phyloP scores from a whole-genome alignment of 2,329 filamentous ascomycete species.

The Venturia aucupariae region DNA sequence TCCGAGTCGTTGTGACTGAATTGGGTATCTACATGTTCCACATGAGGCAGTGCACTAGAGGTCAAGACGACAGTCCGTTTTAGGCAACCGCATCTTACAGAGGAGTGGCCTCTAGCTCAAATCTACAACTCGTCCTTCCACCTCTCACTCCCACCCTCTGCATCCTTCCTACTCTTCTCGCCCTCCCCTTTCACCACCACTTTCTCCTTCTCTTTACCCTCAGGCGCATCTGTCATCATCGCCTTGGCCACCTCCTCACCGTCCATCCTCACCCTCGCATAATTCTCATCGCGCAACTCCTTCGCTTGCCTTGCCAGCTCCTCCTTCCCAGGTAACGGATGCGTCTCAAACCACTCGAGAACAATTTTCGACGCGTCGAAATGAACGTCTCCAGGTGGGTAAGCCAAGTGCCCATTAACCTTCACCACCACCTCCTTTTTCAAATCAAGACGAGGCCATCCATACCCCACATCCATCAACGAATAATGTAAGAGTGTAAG shows the following conservation, averaged over 20 bases:
- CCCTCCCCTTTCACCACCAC: neutral
- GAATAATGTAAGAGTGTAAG: constrained; percentile 10
- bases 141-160: neutral
- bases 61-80: too few relatives aligned
- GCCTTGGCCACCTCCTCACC: neutral
- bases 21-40: neutral
- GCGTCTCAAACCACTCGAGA: constrained; percentile 8
- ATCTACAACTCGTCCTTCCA: constrained; percentile 3
- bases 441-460: constrained; percentile 4
- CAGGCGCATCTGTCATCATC: neutral
- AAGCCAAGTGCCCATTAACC: neutral
- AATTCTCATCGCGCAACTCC: neutral
- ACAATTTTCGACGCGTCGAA: constrained; percentile 1
- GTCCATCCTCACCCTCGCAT: neutral
- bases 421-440: neutral
- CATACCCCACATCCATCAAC: neutral
- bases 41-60: too few relatives aligned
- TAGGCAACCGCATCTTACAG: too few relatives aligned
- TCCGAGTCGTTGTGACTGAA: too few relatives aligned
- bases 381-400: neutral
- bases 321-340: neutral
- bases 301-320: neutral
- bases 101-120: neutral
- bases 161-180: neutral
- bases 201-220: neutral